Conservation (phyloP, 2,329 filamentous ascomycete species). For the Alternaria sp. region DNA sequence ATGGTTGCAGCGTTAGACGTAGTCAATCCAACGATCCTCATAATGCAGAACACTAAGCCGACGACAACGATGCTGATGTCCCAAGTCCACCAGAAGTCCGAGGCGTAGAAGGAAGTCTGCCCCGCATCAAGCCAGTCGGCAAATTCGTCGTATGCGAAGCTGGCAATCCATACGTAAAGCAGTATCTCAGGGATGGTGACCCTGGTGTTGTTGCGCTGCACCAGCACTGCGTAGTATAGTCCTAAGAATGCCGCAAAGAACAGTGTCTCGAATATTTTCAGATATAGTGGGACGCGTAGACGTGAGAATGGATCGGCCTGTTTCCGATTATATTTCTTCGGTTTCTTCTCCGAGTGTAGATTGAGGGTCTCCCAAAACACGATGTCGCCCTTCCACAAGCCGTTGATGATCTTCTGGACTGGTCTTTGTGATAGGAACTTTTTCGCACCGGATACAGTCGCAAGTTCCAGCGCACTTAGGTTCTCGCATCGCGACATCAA, state of each 20-base stretch:
- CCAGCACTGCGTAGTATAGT: constrained; percentile 86
- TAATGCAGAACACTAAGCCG: constrained; percentile 73
- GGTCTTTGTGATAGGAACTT: constrained; percentile 82
- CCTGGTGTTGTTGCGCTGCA: constrained; percentile 72
- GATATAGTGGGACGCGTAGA: constrained; percentile 80
- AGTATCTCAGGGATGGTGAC: constrained; percentile 76
- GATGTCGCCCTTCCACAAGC: constrained; percentile 84
- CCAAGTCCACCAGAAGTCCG: constrained; percentile 48
- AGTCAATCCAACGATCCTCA: constrained; percentile 72
- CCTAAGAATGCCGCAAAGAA: constrained; percentile 81
- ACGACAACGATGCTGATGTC: constrained; percentile 71
- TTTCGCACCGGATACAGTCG: constrained; percentile 81
- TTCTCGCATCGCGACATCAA: constrained; percentile 77
- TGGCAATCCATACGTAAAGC: constrained; percentile 85
- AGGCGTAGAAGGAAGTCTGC: constrained; percentile 69
- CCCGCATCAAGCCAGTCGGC: constrained; percentile 81
- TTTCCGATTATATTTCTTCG: constrained; percentile 74
- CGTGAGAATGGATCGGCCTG: constrained; percentile 65
- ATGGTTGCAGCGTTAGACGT: constrained; percentile 70
- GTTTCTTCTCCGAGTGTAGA: constrained; percentile 76
- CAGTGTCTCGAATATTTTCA: constrained; percentile 83
- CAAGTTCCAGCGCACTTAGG: constrained; percentile 88
- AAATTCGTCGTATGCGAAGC: constrained; percentile 85
- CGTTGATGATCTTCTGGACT: constrained; percentile 83
- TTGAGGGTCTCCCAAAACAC: constrained; percentile 86